Conservation (phyloP, 1,284 basidiomycete genomes). For the Thelephora terrestris region DNA sequence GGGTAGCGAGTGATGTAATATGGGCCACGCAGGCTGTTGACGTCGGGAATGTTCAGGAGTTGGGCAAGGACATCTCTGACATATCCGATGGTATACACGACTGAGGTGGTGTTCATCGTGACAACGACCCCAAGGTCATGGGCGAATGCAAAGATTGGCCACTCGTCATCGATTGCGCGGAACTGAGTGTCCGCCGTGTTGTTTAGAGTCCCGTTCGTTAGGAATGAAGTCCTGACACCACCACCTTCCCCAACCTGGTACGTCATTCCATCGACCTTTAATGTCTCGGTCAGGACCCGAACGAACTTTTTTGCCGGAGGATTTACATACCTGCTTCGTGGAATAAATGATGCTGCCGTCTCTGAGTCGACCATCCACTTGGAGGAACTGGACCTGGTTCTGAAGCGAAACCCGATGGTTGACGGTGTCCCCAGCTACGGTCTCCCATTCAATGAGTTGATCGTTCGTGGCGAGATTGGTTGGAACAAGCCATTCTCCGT, state of each 20-base stretch:
- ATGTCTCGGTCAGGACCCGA: background rate
- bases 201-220: conserved; percentile 20
- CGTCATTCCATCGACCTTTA: conserved; percentile 18
- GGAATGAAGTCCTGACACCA: conserved; percentile 21
- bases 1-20: conserved; percentile 16
- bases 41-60: conserved; percentile 13
- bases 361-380: background rate
- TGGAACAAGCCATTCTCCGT: conserved; percentile 16
- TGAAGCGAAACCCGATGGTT: conserved; percentile 7
- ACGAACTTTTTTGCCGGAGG: too few species aligned
- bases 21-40: conserved; percentile 13
- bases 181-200: conserved; percentile 24
- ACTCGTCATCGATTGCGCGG: conserved; percentile 20
- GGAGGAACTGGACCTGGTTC: conserved; percentile 1
- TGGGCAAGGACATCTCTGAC: conserved; percentile 23
- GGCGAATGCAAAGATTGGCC: conserved; percentile 23
- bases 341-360: conserved; percentile 4
- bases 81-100: conserved; percentile 25
- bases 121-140: conserved; percentile 22
- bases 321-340: background rate
- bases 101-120: conserved; percentile 14
- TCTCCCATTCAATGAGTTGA: conserved; percentile 7
- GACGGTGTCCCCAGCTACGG: conserved; percentile 3
- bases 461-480: background rate
- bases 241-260: conserved; percentile 25